A percentile compares a stretch with the other conserved stretches of the same genome.
Conservation (phyloP, 2,329 filamentous ascomycete genomes). For the Fusarium penzigii region DNA sequence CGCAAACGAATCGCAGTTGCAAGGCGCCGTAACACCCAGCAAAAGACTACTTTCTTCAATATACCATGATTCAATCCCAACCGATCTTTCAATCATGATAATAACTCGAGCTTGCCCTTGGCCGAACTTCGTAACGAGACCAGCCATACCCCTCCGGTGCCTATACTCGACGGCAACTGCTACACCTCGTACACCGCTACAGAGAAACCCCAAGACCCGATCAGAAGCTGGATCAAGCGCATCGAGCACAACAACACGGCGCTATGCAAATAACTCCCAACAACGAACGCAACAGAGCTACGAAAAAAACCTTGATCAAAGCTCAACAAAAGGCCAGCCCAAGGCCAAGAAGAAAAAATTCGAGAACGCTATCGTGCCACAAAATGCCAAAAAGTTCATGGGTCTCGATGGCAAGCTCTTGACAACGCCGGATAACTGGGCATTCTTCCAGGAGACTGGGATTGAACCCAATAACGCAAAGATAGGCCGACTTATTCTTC, state of each 20-base stretch:
- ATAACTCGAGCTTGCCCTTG: constrained; percentile 21
- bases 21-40: neutral
- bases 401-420: constrained; percentile 24
- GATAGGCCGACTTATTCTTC: constrained; percentile 12
- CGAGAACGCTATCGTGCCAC: constrained; percentile 16
- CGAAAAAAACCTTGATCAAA: constrained; percentile 7
- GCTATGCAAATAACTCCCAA: neutral
- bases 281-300: neutral
- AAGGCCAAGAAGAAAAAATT: neutral
- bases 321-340: constrained; percentile 1
- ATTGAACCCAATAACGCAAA: constrained; percentile 28
- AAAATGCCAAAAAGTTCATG: constrained; percentile 21
- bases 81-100: constrained; percentile 23
- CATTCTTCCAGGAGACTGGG: constrained; percentile 29
- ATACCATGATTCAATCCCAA: constrained; percentile 16
- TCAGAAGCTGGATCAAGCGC: constrained; percentile 16
- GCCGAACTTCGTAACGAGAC: constrained; percentile 12
- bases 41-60: neutral
- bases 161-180: constrained; percentile 12
- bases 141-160: constrained; percentile 8
- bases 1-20: too few species aligned
- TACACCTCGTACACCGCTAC: neutral
- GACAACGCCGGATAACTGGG: constrained; percentile 30
- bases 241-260: neutral
- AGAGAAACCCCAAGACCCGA: constrained; percentile 7